phyloP scores from a whole-genome alignment of 192 early-diverging fungal species.

The Linderina pennispora region DNA sequence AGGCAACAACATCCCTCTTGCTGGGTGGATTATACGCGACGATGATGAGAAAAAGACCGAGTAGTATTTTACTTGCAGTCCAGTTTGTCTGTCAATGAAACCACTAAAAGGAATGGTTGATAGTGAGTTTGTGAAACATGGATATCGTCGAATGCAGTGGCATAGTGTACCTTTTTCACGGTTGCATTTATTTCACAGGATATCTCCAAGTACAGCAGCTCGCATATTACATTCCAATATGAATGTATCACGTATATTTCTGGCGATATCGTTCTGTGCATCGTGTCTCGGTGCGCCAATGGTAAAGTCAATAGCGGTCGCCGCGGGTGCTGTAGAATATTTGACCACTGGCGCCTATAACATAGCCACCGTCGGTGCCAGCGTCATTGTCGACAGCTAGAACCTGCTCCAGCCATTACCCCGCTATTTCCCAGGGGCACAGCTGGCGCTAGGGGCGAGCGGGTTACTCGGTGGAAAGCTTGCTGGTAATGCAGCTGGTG shows the following conservation, averaged over 20 bases:
- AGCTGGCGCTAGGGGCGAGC: slow-evolving; percentile 21
- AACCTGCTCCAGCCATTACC: slow-evolving; percentile 31
- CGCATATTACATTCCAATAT: too few species aligned
- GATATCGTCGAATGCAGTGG: too few species aligned
- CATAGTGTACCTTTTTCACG: too few species aligned
- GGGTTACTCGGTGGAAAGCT: slow-evolving; percentile 30
- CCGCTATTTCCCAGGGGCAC: slow-evolving; percentile 21
- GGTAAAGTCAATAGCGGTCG: slow-evolving; percentile 23
- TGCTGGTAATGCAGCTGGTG: slow-evolving; percentile 7
- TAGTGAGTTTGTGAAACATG: too few species aligned
- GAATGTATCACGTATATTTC: too few species aligned
- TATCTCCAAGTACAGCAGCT: too few species aligned
- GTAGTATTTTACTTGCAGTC: not conserved
- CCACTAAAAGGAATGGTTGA: too few species aligned
- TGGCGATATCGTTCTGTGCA: too few species aligned
- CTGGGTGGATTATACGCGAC: slow-evolving; percentile 37
- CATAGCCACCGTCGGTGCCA: slow-evolving; percentile 34
- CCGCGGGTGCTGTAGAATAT: slow-evolving; percentile 8
- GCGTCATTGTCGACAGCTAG: slow-evolving; percentile 29
- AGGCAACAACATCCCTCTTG: slow-evolving; percentile 29
- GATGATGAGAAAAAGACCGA: slow-evolving; percentile 3
- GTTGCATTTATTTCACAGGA: too few species aligned
- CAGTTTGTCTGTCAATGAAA: too few species aligned
- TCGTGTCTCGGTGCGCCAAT: slow-evolving; percentile 36
- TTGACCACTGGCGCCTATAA: slow-evolving; percentile 29